phyloP scores from a whole-genome alignment of 805 yeast genomes.

The Cyberlindnera meyerae region DNA sequence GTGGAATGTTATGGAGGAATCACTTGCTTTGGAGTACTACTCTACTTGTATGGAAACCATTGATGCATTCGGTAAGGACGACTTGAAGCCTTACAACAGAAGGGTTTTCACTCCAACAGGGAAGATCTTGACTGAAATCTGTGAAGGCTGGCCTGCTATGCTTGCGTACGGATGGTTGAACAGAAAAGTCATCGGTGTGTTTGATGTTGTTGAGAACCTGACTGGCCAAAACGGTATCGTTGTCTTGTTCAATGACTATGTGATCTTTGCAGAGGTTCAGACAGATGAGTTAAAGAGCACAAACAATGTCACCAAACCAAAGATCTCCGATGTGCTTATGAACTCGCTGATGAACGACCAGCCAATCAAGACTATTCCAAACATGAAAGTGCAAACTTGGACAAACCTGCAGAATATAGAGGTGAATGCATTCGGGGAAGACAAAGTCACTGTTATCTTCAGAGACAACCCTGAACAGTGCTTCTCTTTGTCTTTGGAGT shows the following conservation, averaged over 20 bases:
- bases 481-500: slow-evolving; percentile 25
- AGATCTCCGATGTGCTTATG: slow-evolving; percentile 78
- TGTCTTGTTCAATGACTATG: slow-evolving; percentile 75
- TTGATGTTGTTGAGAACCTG: slow-evolving; percentile 38
- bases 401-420: slow-evolving; percentile 52
- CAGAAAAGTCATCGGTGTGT: slow-evolving; percentile 77
- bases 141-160: slow-evolving; percentile 82
- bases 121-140: slow-evolving; percentile 76
- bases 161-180: slow-evolving; percentile 86
- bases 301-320: slow-evolving; percentile 38
- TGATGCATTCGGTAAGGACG: slow-evolving; percentile 72
- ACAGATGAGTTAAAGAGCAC: too few species aligned
- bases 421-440: slow-evolving; percentile 37
- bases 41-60: slow-evolving; percentile 58
- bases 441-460: slow-evolving; percentile 28
- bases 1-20: slow-evolving; percentile 33
- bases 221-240: slow-evolving; percentile 45
- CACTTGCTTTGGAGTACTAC: slow-evolving; percentile 36
- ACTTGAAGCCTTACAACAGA: slow-evolving; percentile 45
- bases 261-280: slow-evolving; percentile 61
- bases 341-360: slow-evolving; percentile 84
- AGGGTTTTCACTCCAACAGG: slow-evolving; percentile 90
- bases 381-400: slow-evolving; percentile 65
- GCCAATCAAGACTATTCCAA: slow-evolving; percentile 67
- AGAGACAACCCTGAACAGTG: slow-evolving; percentile 17